These are phyloP conservation scores for Rhizoctonia solani DNA, from an alignment of 1,284 basidiomycete species.

Conservation along the genomic window DNA sequence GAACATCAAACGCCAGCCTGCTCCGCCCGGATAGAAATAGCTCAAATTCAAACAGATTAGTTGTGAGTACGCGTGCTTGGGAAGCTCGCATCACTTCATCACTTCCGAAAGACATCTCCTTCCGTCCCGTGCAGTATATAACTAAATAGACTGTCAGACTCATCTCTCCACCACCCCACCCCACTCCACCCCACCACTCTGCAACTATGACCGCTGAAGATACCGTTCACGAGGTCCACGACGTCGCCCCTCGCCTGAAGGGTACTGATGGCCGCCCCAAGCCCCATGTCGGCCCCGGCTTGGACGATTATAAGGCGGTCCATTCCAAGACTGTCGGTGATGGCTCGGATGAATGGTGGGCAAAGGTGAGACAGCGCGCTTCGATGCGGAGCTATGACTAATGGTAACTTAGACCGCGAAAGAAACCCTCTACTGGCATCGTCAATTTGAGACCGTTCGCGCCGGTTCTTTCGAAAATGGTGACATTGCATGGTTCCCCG, in stretches of 20 bases:
- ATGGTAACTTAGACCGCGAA: constrained; percentile 65
- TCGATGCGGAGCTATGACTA: background rate
- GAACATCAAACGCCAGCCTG: no score
- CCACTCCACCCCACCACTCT: background rate
- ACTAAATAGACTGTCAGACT: no score
- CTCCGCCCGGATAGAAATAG: no score
- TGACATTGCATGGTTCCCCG: constrained; percentile 95
- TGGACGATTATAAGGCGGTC: constrained; percentile 67
- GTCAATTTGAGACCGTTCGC: constrained; percentile 87
- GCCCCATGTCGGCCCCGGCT: constrained; percentile 77
- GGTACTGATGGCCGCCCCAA: constrained; percentile 55
- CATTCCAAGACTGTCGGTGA: constrained; percentile 76
- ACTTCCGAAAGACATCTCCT: no score
- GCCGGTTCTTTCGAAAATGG: constrained; percentile 85
- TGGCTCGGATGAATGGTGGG: constrained; percentile 86
- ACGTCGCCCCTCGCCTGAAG: constrained; percentile 66
- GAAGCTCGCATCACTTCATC: no score
- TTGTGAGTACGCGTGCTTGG: no score
- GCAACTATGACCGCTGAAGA: constrained; percentile 28
- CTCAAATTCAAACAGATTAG: no score
- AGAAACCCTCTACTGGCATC: constrained; percentile 86
- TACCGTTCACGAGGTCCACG: constrained; percentile 31
- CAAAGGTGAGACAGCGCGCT: constrained; percentile 55
- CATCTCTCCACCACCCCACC: no score
- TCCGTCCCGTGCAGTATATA: no score